Base-by-base conservation (phyloP, 164 flowering plant genomes). In the Litsea cubeba region DNA sequence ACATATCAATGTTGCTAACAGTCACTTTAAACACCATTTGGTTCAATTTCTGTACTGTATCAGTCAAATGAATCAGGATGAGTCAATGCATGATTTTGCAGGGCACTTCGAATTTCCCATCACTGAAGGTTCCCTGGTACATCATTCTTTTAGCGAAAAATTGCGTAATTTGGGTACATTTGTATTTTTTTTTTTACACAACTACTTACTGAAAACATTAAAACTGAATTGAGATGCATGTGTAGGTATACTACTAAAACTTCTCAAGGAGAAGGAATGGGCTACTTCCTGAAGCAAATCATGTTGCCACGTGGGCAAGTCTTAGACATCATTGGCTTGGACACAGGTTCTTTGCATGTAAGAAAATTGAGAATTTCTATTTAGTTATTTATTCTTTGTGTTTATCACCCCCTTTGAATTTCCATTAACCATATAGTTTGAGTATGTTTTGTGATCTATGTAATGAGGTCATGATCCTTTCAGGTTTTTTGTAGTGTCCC, bases 41-140 rank as follows among this genome's bases (percentile, higher is more conserved):
- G 23, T 66, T 66, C 17, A 15, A 28, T 15, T 66, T 35, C 35
- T 66, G 7, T 66, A 26, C 28, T 66, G 8, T 15, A 15, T 66
- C 46, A 30, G 69, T 30, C 28, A 26, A 14, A 66, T 17, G 70
- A 68, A 68, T 12, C 28, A 68, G 50, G 32, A 46, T 40, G 28
- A 18, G 51, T 32, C 7, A 49, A 17, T 60, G 67, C 40, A 5
- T 15, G 17, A 3, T 79, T 74, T 74, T 72, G 71, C 87, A 90
- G 95, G 90, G 81, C n/a, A 83, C 86, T 25, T 15, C 40, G 73
- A 68, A 74, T 65, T 83, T 84, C 77, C 70, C 79, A 12, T 78
- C 84, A 24, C 70, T 84, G 79, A 82, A 79, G 66, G 74, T 87
- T 74, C 89, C 95, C 67, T 90, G 91, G 95, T 90, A 86, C 65